Conservation (phyloP, 345 rosid species). For the Pugionium cornutum region DNA sequence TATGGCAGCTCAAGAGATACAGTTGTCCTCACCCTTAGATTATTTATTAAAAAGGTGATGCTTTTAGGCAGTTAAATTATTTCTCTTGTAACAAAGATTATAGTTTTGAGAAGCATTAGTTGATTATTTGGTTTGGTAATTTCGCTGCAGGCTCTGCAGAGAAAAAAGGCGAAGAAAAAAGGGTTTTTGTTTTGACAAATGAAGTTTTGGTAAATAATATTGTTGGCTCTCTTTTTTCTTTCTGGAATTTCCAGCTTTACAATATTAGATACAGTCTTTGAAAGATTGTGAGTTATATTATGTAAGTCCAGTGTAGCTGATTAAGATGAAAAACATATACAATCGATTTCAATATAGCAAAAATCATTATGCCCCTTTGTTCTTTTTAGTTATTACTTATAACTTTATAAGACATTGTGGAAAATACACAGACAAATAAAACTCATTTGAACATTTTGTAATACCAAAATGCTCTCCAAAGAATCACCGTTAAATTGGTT, state of each 20-base stretch:
- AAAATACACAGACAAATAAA: not conserved
- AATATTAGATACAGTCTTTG: constrained; percentile 32
- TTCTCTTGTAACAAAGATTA: not conserved
- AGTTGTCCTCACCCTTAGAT: constrained; percentile 75
- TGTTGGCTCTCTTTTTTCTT: constrained; percentile 1
- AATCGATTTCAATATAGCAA: constrained; percentile 31
- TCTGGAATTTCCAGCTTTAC: constrained; percentile 24
- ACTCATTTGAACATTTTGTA: not conserved
- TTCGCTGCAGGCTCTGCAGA: constrained; percentile 64
- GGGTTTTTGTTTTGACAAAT: constrained; percentile 58
- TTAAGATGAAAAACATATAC: not conserved
- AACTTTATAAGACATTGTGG: not conserved
- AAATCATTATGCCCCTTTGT: not conserved
- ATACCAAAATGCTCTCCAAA: not conserved
- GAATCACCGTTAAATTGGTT: constrained; percentile 1
- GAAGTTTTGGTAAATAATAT: constrained; percentile 28
- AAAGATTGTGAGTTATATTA: constrained; percentile 19
- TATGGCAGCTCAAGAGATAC: constrained; percentile 78
- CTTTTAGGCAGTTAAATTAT: constrained; percentile 1
- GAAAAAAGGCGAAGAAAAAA: constrained; percentile 63
- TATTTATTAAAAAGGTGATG: constrained; percentile 45
- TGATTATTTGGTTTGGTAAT: constrained; percentile 16
- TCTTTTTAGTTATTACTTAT: not conserved
- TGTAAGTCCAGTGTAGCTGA: constrained; percentile 31
- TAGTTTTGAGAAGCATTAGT: constrained; percentile 7